phyloP scores from a whole-genome alignment of 169 alveolate species.

The Plasmodium berghei region DNA sequence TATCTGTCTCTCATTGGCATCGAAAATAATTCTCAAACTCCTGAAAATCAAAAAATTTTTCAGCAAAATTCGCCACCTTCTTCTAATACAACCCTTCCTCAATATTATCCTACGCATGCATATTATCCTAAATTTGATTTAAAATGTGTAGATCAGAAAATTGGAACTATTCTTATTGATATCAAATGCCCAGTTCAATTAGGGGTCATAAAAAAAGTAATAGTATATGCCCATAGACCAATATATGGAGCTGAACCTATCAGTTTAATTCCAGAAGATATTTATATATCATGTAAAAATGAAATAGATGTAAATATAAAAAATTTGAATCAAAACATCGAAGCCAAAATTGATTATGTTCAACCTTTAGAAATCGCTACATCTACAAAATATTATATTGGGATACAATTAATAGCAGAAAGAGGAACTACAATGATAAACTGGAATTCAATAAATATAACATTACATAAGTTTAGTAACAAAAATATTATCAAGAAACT shows the following conservation, averaged over 20 bases:
- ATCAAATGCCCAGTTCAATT: slow-evolving; percentile 78
- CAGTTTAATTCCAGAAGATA: slow-evolving; percentile 74
- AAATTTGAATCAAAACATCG: slow-evolving; percentile 77
- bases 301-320: slow-evolving; percentile 75
- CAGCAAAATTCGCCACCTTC: not conserved
- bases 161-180: slow-evolving; percentile 77
- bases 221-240: slow-evolving; percentile 81
- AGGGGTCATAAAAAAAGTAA: slow-evolving; percentile 76
- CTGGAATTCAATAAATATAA: slow-evolving; percentile 82
- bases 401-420: slow-evolving; percentile 83
- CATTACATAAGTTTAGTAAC: slow-evolving; percentile 80
- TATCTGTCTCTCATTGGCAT: slow-evolving; percentile 49
- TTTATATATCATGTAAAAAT: slow-evolving; percentile 55
- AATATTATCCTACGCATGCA: slow-evolving; percentile 70
- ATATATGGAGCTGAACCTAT: slow-evolving; percentile 83
- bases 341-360: slow-evolving; percentile 78
- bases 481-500: slow-evolving; percentile 77
- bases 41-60: not conserved
- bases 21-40: not conserved
- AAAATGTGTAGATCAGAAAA: slow-evolving; percentile 81
- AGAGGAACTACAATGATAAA: slow-evolving; percentile 80
- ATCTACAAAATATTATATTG: slow-evolving; percentile 83
- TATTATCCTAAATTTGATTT: slow-evolving; percentile 76
- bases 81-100: slow-evolving; percentile 7
- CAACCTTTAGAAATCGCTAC: slow-evolving; percentile 84